phyloP scores from a whole-genome alignment of 345 rosid genomes.

The Noccaea bulbosa region DNA sequence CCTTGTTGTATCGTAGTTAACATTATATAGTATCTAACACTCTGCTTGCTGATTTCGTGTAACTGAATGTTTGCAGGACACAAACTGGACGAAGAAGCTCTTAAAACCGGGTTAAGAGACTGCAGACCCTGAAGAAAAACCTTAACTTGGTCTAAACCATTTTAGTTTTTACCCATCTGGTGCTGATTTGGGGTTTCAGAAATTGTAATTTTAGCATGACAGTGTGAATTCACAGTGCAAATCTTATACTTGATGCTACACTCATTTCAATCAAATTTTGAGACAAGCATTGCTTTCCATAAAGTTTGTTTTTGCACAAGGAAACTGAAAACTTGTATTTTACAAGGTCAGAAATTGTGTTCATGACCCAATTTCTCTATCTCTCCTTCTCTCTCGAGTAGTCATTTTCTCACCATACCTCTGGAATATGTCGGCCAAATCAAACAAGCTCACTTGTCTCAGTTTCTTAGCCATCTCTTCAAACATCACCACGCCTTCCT shows the following conservation, averaged over 20 bases:
- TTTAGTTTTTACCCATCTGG: neutral
- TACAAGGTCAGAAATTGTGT: conserved; percentile 7
- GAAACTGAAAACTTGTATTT: neutral
- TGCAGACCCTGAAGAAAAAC: conserved; percentile 42
- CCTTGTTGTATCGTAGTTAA: neutral
- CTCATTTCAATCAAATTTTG: neutral
- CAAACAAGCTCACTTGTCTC: conserved; percentile 66
- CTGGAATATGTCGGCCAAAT: conserved; percentile 81
- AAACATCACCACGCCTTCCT: conserved; percentile 76
- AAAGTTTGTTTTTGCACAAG: neutral
- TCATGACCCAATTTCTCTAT: conserved; percentile 43
- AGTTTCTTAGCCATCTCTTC: conserved; percentile 67
- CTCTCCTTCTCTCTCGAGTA: conserved; percentile 78
- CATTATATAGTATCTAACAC: neutral
- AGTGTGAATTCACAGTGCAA: conserved; percentile 12
- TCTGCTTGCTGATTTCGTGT: conserved; percentile 23
- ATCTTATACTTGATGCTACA: neutral
- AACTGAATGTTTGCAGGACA: conserved; percentile 57
- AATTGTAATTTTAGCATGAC: conserved; percentile 13
- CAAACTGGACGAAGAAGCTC: conserved; percentile 66
- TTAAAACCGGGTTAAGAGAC: conserved; percentile 54
- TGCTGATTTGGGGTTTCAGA: neutral
- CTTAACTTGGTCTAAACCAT: conserved; percentile 3
- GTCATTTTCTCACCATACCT: conserved; percentile 90
- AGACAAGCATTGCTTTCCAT: neutral